Evolutionary conservation across 345 rosid species (phyloP).

Genomic region (Brassica rapa): DNA sequence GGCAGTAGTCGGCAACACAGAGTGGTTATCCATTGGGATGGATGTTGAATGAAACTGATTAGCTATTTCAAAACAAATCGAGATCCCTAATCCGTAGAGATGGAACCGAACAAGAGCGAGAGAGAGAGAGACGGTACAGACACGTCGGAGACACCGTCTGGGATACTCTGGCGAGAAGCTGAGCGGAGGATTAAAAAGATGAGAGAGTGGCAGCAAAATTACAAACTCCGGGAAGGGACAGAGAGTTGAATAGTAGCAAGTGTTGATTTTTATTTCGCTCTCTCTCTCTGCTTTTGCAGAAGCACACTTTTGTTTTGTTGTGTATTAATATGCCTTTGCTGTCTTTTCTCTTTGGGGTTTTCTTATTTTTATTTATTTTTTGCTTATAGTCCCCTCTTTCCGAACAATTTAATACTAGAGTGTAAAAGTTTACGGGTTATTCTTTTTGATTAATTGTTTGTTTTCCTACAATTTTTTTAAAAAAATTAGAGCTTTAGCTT

Average conservation of each 20-base stretch:
- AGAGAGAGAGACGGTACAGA: too few species aligned
- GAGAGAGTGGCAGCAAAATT: too few species aligned
- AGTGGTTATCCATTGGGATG: constrained; percentile 34
- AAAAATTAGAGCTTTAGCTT: background rate
- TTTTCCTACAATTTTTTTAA: background rate
- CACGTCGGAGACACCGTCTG: too few species aligned
- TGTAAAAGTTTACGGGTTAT: background rate
- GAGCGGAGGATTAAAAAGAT: too few species aligned
- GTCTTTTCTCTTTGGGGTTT: background rate
- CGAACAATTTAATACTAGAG: background rate
- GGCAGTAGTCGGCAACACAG: constrained; percentile 16
- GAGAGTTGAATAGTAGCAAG: too few species aligned
- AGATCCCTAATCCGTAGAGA: too few species aligned
- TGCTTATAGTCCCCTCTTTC: background rate
- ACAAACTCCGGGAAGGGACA: too few species aligned
- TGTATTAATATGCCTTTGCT: background rate
- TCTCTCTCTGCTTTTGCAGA: too few species aligned
- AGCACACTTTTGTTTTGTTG: too few species aligned
- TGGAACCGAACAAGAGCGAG: too few species aligned
- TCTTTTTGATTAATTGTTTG: background rate
- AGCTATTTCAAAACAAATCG: background rate
- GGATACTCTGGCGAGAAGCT: too few species aligned
- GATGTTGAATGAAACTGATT: background rate
- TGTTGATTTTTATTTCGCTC: too few species aligned
- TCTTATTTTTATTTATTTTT: background rate